A percentile compares a stretch with the other conserved stretches of the same genome.
Conservation (phyloP, 139 green algal genomes). For the Chlorella sp. region DNA sequence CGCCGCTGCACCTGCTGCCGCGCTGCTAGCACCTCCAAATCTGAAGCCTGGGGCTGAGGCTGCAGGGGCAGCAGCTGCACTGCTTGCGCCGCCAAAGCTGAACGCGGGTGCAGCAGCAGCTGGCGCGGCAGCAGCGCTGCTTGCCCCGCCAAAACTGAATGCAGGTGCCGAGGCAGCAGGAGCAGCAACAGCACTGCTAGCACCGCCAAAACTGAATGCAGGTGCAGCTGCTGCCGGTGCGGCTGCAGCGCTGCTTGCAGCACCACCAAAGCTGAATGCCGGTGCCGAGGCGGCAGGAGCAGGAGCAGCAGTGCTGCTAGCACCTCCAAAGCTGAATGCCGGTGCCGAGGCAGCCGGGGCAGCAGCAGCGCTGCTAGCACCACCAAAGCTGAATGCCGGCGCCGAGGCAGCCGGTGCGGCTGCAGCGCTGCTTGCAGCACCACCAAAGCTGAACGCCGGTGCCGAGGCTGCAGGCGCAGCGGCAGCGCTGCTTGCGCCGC, state of each 20-base stretch:
- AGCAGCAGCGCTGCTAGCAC: neutral
- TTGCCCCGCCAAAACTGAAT: too few relatives aligned
- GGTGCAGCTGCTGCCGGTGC: neutral
- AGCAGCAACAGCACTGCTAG: neutral
- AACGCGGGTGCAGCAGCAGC: neutral
- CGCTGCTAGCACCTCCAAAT: too few relatives aligned
- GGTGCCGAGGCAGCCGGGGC: neutral
- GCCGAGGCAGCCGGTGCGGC: neutral
- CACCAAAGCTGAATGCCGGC: constrained; percentile 7
- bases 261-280: constrained; percentile 18
- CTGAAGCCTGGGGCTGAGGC: neutral
- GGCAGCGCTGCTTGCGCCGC: neutral
- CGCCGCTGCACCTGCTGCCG: too few relatives aligned
- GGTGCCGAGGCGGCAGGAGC: neutral
- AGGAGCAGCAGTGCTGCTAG: neutral
- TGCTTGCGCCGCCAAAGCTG: neutral
- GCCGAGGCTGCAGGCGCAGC: neutral
- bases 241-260: neutral
- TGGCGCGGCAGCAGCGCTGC: neutral
- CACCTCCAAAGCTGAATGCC: constrained; percentile 2
- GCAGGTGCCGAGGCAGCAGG: neutral
- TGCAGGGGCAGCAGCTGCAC: neutral
- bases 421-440: neutral
- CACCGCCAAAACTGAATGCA: neutral
- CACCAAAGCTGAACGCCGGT: neutral